Conservation (phyloP, 2,329 filamentous ascomycete species). For the Tolypocladium capitatum region DNA sequence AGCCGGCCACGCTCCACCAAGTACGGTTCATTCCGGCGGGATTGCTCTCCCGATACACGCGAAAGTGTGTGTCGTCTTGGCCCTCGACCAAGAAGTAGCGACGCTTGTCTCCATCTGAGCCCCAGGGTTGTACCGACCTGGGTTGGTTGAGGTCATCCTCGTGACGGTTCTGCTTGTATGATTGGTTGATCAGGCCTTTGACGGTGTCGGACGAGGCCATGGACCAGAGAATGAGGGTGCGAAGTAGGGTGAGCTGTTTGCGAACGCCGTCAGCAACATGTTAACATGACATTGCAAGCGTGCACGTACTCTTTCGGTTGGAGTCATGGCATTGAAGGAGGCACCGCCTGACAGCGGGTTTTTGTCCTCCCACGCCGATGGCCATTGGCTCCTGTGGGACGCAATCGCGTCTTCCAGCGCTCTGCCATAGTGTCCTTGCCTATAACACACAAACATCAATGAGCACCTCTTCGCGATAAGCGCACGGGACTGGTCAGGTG, state of each 20-base stretch:
- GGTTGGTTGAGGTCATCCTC: constrained; percentile 72
- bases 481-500: not conserved
- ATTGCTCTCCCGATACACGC: constrained; percentile 88
- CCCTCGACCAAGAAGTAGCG: constrained; percentile 92
- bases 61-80: constrained; percentile 83
- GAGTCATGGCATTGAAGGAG: constrained; percentile 71
- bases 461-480: constrained; percentile 2
- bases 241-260: constrained; percentile 64
- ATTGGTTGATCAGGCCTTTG: constrained; percentile 68
- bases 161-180: constrained; percentile 78
- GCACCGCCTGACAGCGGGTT: constrained; percentile 72
- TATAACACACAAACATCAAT: constrained; percentile 25
- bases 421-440: constrained; percentile 81
- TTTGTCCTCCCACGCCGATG: constrained; percentile 64
- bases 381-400: constrained; percentile 80
- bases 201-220: constrained; percentile 78
- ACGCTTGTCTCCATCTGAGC: constrained; percentile 76
- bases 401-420: constrained; percentile 88
- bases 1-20: constrained; percentile 89
- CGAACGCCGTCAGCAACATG: constrained; percentile 3
- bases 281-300: not conserved
- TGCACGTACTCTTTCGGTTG: constrained; percentile 58
- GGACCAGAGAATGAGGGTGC: constrained; percentile 76
- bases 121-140: constrained; percentile 82
- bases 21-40: constrained; percentile 60